These are phyloP conservation scores for Neurospora sp. DNA, from an alignment of 495 filamentous ascomycete species.

Conservation along the genomic window DNA sequence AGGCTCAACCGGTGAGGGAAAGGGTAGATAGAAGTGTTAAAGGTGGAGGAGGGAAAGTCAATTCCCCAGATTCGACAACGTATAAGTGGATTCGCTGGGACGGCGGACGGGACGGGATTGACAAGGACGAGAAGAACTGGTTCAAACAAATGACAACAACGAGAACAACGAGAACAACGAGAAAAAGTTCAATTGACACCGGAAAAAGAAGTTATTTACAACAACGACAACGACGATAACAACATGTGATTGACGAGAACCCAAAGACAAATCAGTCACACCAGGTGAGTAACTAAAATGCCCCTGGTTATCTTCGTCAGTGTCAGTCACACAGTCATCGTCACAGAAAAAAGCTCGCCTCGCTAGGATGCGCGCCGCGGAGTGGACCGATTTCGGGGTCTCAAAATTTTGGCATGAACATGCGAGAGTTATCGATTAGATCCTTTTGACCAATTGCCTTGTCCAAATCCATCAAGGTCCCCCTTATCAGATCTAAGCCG, in stretches of 20 bases:
- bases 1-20: background rate
- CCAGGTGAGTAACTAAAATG: background rate
- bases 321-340: background rate
- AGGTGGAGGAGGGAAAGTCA: background rate
- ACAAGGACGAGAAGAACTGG: background rate
- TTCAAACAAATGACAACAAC: background rate
- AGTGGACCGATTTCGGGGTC: background rate
- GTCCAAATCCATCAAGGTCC: background rate
- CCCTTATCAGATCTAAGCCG: background rate
- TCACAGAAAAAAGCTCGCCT: background rate
- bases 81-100: background rate
- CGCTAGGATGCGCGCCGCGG: background rate
- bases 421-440: background rate
- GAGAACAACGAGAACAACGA: background rate
- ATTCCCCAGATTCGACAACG: background rate
- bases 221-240: background rate
- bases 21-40: background rate
- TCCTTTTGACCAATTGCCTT: background rate
- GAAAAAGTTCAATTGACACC: background rate
- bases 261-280: background rate
- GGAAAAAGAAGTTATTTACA: background rate
- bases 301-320: background rate
- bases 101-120: background rate
- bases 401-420: background rate
- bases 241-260: background rate